phyloP scores from a whole-genome alignment of 768 basidiomycete genomes.

The Collybiopsis luxurians region DNA sequence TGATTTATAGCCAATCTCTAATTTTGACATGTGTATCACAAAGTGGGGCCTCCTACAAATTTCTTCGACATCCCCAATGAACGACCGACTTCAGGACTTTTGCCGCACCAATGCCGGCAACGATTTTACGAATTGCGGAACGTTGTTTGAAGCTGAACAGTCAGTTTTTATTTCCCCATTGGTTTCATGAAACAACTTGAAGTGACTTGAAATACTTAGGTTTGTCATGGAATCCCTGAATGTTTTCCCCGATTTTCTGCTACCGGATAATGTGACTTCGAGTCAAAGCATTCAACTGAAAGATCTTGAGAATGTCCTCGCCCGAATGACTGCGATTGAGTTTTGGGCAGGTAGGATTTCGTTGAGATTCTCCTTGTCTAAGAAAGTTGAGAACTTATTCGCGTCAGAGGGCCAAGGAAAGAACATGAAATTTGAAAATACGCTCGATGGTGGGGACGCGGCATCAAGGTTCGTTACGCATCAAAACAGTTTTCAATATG shows the following conservation, averaged over 20 bases:
- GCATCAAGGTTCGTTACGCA: not conserved
- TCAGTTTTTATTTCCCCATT: not conserved
- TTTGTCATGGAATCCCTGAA: constrained; percentile 7
- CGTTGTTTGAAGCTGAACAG: constrained; percentile 4
- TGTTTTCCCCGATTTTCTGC: constrained; percentile 1
- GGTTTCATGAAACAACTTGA: not conserved
- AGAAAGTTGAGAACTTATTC: not conserved
- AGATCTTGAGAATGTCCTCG: constrained; percentile 6
- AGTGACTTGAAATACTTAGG: not conserved
- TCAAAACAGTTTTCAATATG: not conserved
- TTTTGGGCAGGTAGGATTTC: constrained; percentile 1
- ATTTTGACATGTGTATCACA: not conserved
- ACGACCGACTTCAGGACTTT: not conserved
- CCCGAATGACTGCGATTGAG: constrained; percentile 7
- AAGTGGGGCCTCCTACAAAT: not conserved
- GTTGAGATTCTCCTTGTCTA: not conserved
- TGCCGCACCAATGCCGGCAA: not conserved
- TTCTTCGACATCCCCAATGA: not conserved
- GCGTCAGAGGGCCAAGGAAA: constrained; percentile 1
- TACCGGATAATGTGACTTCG: not conserved
- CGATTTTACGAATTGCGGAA: not conserved
- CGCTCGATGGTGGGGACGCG: no score
- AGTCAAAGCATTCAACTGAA: not conserved
- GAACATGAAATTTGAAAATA: not conserved
- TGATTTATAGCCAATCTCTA: not conserved